Base-by-base conservation (phyloP, 1,284 basidiomycete genomes). In the Salmacisia buchloeana region DNA sequence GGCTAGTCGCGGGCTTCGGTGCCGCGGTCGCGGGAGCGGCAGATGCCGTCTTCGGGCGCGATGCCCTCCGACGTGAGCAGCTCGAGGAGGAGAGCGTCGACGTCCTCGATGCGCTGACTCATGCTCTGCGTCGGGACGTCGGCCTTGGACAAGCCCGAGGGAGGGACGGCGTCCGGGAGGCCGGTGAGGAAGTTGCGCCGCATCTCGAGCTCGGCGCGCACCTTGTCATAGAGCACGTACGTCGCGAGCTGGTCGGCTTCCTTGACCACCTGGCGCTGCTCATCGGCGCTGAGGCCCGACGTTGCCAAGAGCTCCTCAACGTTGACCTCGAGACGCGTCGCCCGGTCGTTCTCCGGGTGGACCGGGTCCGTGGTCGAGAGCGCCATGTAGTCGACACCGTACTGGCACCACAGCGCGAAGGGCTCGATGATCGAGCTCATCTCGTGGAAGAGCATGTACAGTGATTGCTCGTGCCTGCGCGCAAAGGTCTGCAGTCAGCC, bases 361-460 rank as follows among this genome's bases (percentile, higher is more conserved):
- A 61, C 62, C 9, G 77, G 76, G 49, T 79, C 77, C 13, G 69
- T 71, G n/a, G 77, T 79, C 3, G 70, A 69, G 2, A 79, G 64
- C 0, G 74, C 71, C 76, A 79, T 74, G 62, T 69, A 79, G 62
- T 79, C 77, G 31, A 71, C 54, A 10, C 69, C 73, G 7, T 66
- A 60, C 63, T 79, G 77, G 21, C 65, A 67, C 75, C 75, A 79
- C 29, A 71, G 64, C 68, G 70, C 72, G 7, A 78, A 69, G 18
- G 70, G 75, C 35, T 69, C 63, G 12, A 69, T 62, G 58, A 79
- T 74, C 13, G 75, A 64, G 0, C 70, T 72, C 52, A 70, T 70
- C 57, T 78, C 77, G 67, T 77, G 76, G 65, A 73, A 70, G 36
- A 79, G 63, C 27, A 69, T 66, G 63, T 74, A 77, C n/a, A 79